phyloP scores from a whole-genome alignment of 805 yeast species.

The Saccharomyces eubayanus region DNA sequence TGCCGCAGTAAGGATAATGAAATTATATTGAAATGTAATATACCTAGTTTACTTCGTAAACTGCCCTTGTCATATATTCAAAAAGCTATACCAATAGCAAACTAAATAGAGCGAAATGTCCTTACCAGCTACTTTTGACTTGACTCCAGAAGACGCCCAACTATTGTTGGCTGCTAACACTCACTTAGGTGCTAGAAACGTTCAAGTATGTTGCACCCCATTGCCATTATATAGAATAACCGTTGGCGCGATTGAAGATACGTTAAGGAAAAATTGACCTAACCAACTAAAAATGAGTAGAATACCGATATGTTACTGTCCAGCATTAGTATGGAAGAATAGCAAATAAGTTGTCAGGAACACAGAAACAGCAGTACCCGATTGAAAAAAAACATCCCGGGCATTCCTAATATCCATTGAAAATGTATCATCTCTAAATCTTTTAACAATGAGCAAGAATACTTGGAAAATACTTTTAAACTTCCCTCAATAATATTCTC shows the following conservation, averaged over 20 bases:
- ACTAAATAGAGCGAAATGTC: slow-evolving; percentile 43
- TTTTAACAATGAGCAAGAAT: neutral
- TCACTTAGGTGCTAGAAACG: slow-evolving; percentile 99
- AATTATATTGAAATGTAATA: neutral
- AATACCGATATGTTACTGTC: neutral
- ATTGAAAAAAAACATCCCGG: too few relatives aligned
- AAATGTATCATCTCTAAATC: neutral
- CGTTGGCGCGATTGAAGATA: neutral
- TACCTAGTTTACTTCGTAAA: neutral
- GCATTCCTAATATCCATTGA: neutral
- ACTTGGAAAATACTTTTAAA: neutral
- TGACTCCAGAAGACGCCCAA: slow-evolving; percentile 98
- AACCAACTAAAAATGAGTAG: neutral
- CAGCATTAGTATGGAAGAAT: neutral
- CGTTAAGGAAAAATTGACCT: neutral
- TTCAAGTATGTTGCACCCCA: slow-evolving; percentile 65
- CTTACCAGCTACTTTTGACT: slow-evolving; percentile 80
- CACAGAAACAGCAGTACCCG: neutral
- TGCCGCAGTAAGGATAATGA: neutral
- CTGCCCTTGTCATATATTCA: slow-evolving; percentile 1
- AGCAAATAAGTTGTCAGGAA: neutral
- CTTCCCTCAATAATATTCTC: neutral
- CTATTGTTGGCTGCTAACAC: slow-evolving; percentile 98
- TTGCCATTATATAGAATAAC: neutral
- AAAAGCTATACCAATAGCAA: slow-evolving; percentile 2